phyloP scores from a whole-genome alignment of 192 early-diverging fungal species.

The Gorgonomyces haynaldii region DNA sequence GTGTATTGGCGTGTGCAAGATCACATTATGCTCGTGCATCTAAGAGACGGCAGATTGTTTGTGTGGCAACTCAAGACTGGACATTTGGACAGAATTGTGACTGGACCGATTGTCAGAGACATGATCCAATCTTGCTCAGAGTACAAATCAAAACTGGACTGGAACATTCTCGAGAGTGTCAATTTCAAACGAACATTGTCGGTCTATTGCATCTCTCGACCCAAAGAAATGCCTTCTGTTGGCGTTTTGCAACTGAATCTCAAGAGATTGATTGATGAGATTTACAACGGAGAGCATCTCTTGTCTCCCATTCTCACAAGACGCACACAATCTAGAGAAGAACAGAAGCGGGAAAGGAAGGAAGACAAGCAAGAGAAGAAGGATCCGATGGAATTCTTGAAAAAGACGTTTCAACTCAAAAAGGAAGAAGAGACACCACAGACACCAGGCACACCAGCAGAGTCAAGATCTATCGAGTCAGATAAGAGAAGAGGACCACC shows the following conservation, averaged over 20 bases:
- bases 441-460: constrained; percentile 1
- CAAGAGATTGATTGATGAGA: constrained; percentile 36
- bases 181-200: constrained; percentile 25
- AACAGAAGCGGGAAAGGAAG: neutral
- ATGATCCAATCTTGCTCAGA: constrained; percentile 5
- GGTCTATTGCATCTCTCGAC: constrained; percentile 19
- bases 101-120: constrained; percentile 23
- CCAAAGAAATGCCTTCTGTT: constrained; percentile 7
- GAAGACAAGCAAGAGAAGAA: neutral
- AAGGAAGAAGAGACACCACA: neutral
- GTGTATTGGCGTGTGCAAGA: constrained; percentile 61
- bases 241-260: constrained; percentile 30
- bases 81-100: constrained; percentile 56
- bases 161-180: constrained; percentile 16
- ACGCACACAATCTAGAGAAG: neutral
- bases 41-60: constrained; percentile 49
- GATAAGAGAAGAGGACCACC: neutral
- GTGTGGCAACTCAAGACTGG: constrained; percentile 78
- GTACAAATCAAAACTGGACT: no score
- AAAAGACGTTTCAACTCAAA: neutral
- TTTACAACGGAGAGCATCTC: constrained; percentile 27
- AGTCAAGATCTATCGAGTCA: constrained; percentile 4
- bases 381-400: neutral
- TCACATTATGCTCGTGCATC: constrained; percentile 52
- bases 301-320: neutral